Evolutionary conservation across 73 alveolate species (phyloP).

Genomic region (Breviolum minutum): DNA sequence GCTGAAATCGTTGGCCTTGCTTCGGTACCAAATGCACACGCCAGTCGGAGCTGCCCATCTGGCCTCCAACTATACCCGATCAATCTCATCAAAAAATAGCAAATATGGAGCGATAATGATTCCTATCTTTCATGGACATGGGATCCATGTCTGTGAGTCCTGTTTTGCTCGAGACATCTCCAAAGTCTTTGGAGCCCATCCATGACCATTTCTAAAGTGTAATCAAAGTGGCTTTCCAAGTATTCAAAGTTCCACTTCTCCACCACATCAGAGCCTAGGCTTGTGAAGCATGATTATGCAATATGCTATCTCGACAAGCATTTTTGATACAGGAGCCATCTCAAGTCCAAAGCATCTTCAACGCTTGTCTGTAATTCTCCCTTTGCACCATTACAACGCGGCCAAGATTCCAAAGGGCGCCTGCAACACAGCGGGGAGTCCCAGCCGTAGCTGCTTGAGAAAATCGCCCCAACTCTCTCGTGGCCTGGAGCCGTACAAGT

Average conservation of each 20-base stretch:
- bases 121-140: too few species aligned
- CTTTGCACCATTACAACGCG: too few species aligned
- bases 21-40: slow-evolving; percentile 41
- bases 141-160: too few species aligned
- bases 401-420: neutral
- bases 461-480: neutral
- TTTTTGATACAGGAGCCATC: too few species aligned
- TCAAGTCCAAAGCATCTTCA: too few species aligned
- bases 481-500: neutral
- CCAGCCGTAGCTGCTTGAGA: neutral
- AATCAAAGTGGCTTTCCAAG: slow-evolving; percentile 32
- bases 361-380: too few species aligned
- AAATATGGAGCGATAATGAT: too few species aligned
- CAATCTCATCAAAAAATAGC: too few species aligned
- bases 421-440: neutral
- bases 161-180: too few species aligned
- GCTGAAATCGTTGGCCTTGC: slow-evolving; percentile 31
- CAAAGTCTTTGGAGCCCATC: too few species aligned
- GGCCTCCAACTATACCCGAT: neutral
- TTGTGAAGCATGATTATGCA: neutral
- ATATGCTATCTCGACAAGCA: too few species aligned
- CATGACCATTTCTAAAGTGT: neutral
- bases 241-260: slow-evolving; percentile 57
- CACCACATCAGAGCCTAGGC: neutral
- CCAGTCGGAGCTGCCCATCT: slow-evolving; percentile 43